Conservation (phyloP, 345 rosid species). For the Brassica nigra region DNA sequence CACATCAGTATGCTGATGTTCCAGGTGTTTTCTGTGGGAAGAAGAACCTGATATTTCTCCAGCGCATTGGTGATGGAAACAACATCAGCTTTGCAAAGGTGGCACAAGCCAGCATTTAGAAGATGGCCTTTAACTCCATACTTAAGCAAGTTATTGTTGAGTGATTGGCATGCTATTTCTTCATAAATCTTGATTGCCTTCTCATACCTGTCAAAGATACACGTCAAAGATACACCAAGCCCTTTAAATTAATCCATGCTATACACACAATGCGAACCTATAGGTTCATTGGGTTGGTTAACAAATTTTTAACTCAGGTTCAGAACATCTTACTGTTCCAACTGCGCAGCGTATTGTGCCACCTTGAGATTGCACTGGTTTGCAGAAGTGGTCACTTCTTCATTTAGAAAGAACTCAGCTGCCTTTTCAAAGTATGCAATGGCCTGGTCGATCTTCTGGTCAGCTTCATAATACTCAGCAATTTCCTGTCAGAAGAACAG, state of each 20-base stretch:
- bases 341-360: conserved; percentile 88
- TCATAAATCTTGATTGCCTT: conserved; percentile 90
- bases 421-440: conserved; percentile 72
- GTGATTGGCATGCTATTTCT: conserved; percentile 76
- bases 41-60: conserved; percentile 76
- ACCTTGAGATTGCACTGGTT: conserved; percentile 98
- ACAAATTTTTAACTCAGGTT: not conserved
- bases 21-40: not conserved
- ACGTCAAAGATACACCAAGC: conserved; percentile 34
- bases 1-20: conserved; percentile 5
- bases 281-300: too few relatives aligned
- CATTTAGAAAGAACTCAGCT: conserved; percentile 77
- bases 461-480: conserved; percentile 75
- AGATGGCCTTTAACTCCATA: conserved; percentile 99
- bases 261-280: too few relatives aligned
- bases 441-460: conserved; percentile 63
- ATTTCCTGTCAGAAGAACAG: conserved; percentile 60
- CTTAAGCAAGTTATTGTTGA: conserved; percentile 78
- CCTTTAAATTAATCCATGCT: conserved; percentile 11
- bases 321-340: conserved; percentile 75
- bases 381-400: conserved; percentile 88
- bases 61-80: conserved; percentile 88
- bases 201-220: conserved; percentile 63
- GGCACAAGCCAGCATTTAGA: conserved; percentile 95
- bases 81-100: conserved; percentile 88